These are phyloP conservation scores for Scenedesmus sp. DNA, from an alignment of 163 green algal genomes.

Conservation along the genomic window DNA sequence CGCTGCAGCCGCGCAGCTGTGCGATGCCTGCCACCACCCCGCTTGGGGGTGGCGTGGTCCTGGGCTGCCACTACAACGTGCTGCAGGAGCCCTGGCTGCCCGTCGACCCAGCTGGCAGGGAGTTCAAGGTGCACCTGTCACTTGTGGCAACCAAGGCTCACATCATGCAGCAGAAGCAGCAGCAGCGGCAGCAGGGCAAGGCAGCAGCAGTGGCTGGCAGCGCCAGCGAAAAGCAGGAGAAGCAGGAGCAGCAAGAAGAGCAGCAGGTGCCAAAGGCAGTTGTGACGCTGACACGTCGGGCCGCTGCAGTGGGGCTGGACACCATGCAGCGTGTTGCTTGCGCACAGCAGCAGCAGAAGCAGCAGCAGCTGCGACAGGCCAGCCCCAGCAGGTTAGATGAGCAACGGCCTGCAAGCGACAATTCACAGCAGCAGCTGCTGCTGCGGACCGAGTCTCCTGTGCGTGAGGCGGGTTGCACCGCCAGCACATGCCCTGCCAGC, in stretches of 20 bases:
- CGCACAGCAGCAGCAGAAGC: background rate
- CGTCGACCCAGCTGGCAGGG: constrained; percentile 13
- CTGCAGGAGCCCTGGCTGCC: constrained; percentile 46
- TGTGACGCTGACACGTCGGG: background rate
- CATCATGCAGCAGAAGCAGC: constrained; percentile 40
- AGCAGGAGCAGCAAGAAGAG: background rate
- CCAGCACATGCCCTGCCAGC: background rate
- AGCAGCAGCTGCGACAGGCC: background rate
- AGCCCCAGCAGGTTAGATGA: background rate
- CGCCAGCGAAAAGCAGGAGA: background rate
- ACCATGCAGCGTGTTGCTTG: background rate
- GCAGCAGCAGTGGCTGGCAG: background rate
- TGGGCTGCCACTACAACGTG: constrained; percentile 48
- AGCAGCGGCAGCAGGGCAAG: background rate
- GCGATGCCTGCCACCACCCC: constrained; percentile 17
- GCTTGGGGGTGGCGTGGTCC: constrained; percentile 23
- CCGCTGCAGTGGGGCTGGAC: background rate
- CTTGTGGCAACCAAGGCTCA: constrained; percentile 44
- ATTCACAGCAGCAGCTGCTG: constrained; percentile 17
- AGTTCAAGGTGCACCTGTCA: constrained; percentile 53
- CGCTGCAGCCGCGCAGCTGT: no score
- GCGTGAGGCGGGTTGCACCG: background rate
- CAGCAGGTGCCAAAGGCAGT: background rate
- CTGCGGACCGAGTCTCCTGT: background rate
- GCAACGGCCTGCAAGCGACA: background rate